These are phyloP conservation scores for Leishmania amazonensis DNA, from an alignment of 208 protist genomes.

Conservation along the genomic window DNA sequence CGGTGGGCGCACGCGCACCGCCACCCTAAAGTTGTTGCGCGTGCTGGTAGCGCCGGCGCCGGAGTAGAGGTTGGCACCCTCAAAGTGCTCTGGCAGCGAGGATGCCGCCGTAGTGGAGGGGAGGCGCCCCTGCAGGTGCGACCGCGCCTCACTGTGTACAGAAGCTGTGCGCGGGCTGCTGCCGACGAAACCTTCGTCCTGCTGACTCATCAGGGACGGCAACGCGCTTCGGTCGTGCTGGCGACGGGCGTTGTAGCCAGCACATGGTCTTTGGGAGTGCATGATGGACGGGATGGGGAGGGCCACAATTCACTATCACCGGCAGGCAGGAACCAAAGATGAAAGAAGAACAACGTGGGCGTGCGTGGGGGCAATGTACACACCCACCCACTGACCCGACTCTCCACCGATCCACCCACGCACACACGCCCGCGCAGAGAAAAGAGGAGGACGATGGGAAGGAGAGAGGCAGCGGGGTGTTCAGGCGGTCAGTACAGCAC, in stretches of 20 bases:
- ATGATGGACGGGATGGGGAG: background rate
- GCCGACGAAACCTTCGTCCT: conserved; percentile 21
- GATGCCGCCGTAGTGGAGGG: conserved; percentile 9
- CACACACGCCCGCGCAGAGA: background rate
- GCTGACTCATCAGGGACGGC: conserved; percentile 13
- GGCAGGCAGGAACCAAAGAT: background rate
- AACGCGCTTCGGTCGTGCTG: conserved; percentile 16
- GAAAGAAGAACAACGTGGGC: background rate
- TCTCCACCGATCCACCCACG: background rate
- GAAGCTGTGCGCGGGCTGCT: conserved; percentile 20
- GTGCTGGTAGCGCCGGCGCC: conserved; percentile 10
- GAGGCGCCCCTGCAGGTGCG: background rate
- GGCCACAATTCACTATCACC: background rate
- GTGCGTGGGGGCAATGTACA: background rate
- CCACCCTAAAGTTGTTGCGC: conserved; percentile 80
- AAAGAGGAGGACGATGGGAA: background rate
- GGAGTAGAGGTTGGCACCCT: conserved; percentile 32
- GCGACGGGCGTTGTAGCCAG: background rate
- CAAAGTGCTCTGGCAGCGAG: conserved; percentile 24
- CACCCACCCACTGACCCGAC: too few relatives aligned
- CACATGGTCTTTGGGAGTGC: conserved; percentile 4
- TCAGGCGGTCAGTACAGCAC: background rate
- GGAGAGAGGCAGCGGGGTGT: background rate
- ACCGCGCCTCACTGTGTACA: conserved; percentile 13
- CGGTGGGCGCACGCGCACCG: conserved; percentile 88